Base-by-base conservation (phyloP, 257 asterid genomes). In the Rehmannia glutinosa region DNA sequence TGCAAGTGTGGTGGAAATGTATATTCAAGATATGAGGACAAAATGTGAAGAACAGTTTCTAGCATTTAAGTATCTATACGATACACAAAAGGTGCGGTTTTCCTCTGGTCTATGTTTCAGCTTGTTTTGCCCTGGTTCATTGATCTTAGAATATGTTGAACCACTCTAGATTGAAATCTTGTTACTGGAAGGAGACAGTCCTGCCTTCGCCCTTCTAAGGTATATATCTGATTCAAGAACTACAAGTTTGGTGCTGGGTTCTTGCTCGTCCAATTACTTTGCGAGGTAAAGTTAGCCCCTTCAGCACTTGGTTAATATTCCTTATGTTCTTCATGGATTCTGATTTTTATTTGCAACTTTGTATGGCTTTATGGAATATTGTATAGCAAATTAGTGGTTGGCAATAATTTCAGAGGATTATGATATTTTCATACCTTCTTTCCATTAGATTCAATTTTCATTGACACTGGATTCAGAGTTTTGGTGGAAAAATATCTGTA, bases 151-250 rank as follows among this genome's bases (percentile, higher is more conserved):
- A 58, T 46, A 58, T 72, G 60, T 42, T 49, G 66, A 56, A 69
- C 64, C 58, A 42, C 65, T 38, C 55, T 74, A 92, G 98, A 76
- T 87, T 43, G 88, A 82, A 77, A 83, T 65, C 6, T 53, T 92
- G 81, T 77, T 90, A 35, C 70, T 92, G 58, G 97, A 92, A 77
- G 97, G 97, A 73, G 87, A 83, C 73, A 78, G 75, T 78, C 93
- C 95, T 42, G 95, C 97, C 8, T 72, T 69, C 3, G 80, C 76
- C 16, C 91, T 92, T 55, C 75, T 92, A 24, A 81, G 79, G 74
- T 90, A 77, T 70, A 69, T 86, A 53, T 64, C 86, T 60, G 86
- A 83, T 39, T 80, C 89, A 50, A 81, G 82, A 52, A 73, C 74
- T 17, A 78, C 77, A 45, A 60, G 81, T 69, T 78, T 92, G 74